A percentile compares a stretch with the other conserved stretches of the same genome.
Evolutionary conservation across 2,329 filamentous ascomycete genomes (phyloP).

Genomic region (Epichloe scottii): DNA sequence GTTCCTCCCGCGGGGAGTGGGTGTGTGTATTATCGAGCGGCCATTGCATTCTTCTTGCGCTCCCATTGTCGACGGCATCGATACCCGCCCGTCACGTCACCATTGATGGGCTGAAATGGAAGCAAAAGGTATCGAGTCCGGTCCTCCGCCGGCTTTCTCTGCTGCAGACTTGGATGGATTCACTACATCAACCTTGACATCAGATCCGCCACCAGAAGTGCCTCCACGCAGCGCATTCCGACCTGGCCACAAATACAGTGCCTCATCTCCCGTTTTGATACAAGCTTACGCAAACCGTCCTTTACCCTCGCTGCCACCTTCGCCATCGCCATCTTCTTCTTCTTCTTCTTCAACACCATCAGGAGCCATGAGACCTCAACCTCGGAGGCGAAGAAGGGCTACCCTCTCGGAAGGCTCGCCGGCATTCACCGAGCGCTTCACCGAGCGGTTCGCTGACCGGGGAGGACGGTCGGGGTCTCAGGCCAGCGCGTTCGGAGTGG

Average conservation of each 20-base stretch:
- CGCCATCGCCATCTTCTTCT: not conserved
- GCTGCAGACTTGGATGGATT: not conserved
- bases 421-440: not conserved
- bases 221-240: not conserved
- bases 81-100: not conserved
- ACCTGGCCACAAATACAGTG: conserved; percentile 1
- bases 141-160: not conserved
- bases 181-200: not conserved
- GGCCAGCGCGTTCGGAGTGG: not conserved
- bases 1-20: not conserved
- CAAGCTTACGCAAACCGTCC: conserved; percentile 10
- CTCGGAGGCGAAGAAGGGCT: not conserved
- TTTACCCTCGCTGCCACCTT: conserved; percentile 11
- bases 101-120: not conserved
- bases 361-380: not conserved
- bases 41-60: not conserved
- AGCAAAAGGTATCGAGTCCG: not conserved
- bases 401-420: not conserved
- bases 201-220: not conserved
- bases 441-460: not conserved
- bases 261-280: conserved; percentile 6
- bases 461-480: not conserved
- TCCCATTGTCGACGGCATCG: not conserved
- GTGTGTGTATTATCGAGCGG: not conserved
- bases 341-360: not conserved